Conservation (phyloP, 768 basidiomycete genomes). For the Coprinellus aureogranulatus region DNA sequence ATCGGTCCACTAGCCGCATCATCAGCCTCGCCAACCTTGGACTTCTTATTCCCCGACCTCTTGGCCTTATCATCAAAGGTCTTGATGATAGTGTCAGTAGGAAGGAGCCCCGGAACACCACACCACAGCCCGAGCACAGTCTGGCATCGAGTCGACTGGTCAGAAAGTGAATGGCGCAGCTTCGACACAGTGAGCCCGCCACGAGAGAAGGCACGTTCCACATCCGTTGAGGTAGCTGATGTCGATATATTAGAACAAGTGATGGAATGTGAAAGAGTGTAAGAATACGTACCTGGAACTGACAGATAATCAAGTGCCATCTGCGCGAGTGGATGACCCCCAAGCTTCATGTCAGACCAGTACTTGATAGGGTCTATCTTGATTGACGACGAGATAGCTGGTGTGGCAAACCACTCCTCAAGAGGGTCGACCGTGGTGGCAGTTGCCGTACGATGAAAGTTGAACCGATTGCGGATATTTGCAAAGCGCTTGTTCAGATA, state of each 20-base stretch:
- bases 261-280: slow-evolving; percentile 1
- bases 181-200: slow-evolving; percentile 2
- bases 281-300: slow-evolving; percentile 21
- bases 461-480: neutral
- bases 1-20: neutral
- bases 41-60: neutral
- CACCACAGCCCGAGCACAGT: neutral
- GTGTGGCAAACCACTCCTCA: neutral
- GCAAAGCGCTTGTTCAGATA: slow-evolving; percentile 1
- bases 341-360: neutral
- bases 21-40: neutral
- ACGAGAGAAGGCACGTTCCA: neutral
- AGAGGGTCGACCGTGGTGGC: neutral
- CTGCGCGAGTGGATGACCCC: slow-evolving; percentile 21
- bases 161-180: neutral
- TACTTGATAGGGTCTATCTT: neutral
- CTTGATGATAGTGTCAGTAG: neutral
- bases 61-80: neutral
- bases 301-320: slow-evolving; percentile 31
- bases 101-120: neutral
- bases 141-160: neutral
- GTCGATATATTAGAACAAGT: neutral
- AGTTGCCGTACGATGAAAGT: neutral
- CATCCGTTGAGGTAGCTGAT: slow-evolving; percentile 9
- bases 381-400: neutral